Evolutionary conservation across 345 rosid species (phyloP).

Genomic region (Psidium guajava): DNA sequence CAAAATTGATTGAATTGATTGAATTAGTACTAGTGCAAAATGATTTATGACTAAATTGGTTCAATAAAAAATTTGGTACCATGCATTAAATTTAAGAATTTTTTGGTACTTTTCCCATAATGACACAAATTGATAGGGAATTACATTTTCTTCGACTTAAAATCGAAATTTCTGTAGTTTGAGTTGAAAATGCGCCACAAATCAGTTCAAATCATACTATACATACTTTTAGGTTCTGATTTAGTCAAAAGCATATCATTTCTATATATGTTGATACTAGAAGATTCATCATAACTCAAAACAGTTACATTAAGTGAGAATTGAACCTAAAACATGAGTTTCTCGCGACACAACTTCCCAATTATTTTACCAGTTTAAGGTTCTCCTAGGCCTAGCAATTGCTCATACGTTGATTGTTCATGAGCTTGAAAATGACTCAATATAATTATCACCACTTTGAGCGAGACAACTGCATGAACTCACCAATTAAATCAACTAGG

Average conservation of each 20-base stretch:
- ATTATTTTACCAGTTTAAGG: background rate
- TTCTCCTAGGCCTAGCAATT: background rate
- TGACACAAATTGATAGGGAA: too few species aligned
- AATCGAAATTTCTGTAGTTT: background rate
- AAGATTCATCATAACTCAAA: background rate
- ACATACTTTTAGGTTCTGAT: background rate
- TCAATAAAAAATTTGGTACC: too few species aligned
- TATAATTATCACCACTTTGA: background rate
- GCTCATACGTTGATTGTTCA: background rate
- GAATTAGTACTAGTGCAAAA: too few species aligned
- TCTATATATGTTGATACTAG: background rate
- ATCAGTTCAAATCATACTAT: background rate
- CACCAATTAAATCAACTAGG: background rate
- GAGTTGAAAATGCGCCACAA: background rate
- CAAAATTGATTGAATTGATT: too few species aligned
- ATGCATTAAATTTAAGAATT: too few species aligned
- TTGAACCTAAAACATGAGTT: background rate
- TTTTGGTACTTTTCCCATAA: too few species aligned
- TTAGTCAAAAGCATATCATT: background rate
- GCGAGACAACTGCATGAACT: background rate
- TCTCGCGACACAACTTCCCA: accelerated
- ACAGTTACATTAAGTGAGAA: too few species aligned
- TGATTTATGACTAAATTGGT: too few species aligned
- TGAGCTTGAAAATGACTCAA: background rate
- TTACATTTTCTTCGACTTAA: background rate